Evolutionary conservation across 441 rosid genomes (phyloP).

Genomic region (Erysimum cheiri): DNA sequence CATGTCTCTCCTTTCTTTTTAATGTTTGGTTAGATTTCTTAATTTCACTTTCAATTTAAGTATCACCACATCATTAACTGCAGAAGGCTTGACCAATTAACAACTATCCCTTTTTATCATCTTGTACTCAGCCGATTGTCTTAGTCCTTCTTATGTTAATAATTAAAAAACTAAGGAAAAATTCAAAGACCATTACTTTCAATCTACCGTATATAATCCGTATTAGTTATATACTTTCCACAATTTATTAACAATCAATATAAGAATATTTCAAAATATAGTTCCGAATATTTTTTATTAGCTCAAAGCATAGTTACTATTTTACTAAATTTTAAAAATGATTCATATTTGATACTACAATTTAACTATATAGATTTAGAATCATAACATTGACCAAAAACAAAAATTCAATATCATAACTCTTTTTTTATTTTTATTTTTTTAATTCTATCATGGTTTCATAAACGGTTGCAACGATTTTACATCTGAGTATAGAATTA

Average conservation of each 20-base stretch:
- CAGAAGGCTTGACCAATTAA: slow-evolving; percentile 2
- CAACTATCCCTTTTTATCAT: neutral
- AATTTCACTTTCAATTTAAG: slow-evolving; percentile 26
- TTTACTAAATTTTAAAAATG: too few relatives aligned
- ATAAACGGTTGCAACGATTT: neutral
- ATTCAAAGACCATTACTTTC: slow-evolving; percentile 32
- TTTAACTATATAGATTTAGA: neutral
- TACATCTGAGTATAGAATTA: neutral
- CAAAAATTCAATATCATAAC: too few relatives aligned
- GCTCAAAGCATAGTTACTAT: neutral
- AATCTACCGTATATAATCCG: neutral
- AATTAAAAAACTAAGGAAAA: neutral
- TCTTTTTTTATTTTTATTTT: neutral
- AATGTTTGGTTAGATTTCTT: slow-evolving; percentile 30
- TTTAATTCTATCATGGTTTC: neutral
- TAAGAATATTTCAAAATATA: too few relatives aligned
- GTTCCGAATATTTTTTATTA: neutral
- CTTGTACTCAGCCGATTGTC: neutral
- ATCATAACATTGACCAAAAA: neutral
- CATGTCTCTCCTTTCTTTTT: slow-evolving; percentile 10
- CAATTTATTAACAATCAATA: neutral
- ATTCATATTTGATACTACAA: neutral
- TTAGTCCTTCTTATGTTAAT: slow-evolving; percentile 5
- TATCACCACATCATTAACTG: slow-evolving; percentile 32
- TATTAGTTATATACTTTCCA: neutral